Evolutionary conservation across 2,329 filamentous ascomycete species (phyloP).

Genomic region (Curvularia verruculosa): DNA sequence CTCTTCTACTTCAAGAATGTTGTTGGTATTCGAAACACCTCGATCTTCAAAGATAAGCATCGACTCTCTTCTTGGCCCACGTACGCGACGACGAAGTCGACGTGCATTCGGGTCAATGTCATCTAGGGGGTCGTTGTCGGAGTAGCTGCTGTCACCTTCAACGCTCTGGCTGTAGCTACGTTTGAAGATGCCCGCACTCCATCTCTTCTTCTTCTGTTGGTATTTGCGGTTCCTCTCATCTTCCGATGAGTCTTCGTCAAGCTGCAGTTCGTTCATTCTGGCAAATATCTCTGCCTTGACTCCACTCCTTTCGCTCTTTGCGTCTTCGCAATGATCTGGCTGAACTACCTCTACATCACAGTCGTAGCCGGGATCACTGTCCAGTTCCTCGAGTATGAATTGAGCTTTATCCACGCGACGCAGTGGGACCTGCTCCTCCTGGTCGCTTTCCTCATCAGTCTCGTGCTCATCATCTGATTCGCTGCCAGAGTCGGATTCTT

Average conservation of each 20-base stretch:
- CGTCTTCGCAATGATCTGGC: conserved; percentile 54
- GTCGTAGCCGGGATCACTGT: conserved; percentile 47
- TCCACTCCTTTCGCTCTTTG: conserved; percentile 43
- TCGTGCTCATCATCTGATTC: conserved; percentile 29
- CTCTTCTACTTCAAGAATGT: conserved; percentile 48
- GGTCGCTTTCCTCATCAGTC: conserved; percentile 37
- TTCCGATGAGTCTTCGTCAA: conserved; percentile 42
- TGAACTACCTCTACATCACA: conserved; percentile 53
- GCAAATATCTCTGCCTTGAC: conserved; percentile 42
- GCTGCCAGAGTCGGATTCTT: conserved; percentile 37
- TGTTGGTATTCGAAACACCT: conserved; percentile 45
- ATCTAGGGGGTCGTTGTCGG: conserved; percentile 51
- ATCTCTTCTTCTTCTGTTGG: conserved; percentile 49
- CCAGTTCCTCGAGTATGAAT: conserved; percentile 54
- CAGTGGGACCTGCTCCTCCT: conserved; percentile 32
- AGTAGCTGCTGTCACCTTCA: conserved; percentile 52
- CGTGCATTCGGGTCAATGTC: conserved; percentile 49
- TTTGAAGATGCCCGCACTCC: conserved; percentile 53
- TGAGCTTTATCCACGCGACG: conserved; percentile 39
- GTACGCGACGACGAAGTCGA: conserved; percentile 51
- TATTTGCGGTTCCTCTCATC: conserved; percentile 41
- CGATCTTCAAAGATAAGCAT: conserved; percentile 48
- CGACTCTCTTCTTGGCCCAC: conserved; percentile 44
- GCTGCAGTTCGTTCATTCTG: conserved; percentile 44
- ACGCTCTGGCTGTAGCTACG: conserved; percentile 55